Evolutionary conservation across 2,329 filamentous ascomycete genomes (phyloP).

Genomic region (Fragosphaeria purpurea): DNA sequence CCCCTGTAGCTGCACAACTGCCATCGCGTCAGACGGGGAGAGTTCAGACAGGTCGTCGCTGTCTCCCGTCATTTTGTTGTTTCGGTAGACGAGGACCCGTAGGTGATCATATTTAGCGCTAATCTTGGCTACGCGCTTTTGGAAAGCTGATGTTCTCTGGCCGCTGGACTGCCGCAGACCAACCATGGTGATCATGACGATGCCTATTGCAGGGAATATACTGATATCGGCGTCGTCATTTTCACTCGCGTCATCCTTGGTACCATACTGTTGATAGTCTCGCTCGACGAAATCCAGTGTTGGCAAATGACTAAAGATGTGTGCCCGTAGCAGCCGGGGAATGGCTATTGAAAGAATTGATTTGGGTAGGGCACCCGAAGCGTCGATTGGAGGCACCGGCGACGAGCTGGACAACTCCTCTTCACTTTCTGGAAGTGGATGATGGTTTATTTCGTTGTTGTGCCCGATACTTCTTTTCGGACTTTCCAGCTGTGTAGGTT

Average conservation of each 20-base stretch:
- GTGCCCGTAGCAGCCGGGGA: constrained; percentile 9
- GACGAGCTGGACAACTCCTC: too few relatives aligned
- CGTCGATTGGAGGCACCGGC: too few relatives aligned
- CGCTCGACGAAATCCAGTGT: constrained; percentile 18
- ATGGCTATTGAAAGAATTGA: constrained; percentile 19
- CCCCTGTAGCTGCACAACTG: constrained; percentile 38
- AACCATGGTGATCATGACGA: constrained; percentile 62
- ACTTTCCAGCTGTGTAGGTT: too few relatives aligned
- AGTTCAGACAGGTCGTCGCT: constrained; percentile 23
- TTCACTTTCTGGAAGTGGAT: too few relatives aligned
- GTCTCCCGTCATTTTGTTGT: constrained; percentile 21
- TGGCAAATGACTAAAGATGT: constrained; percentile 16
- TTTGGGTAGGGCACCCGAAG: constrained; percentile 5
- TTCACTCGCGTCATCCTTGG: not conserved
- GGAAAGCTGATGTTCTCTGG: not conserved
- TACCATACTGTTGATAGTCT: constrained; percentile 12
- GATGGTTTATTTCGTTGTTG: too few relatives aligned
- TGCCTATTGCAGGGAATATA: constrained; percentile 56
- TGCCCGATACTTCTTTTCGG: too few relatives aligned
- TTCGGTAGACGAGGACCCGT: constrained; percentile 56
- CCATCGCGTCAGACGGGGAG: constrained; percentile 30
- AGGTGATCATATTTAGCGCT: constrained; percentile 56
- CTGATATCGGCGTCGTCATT: constrained; percentile 53
- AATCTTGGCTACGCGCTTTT: constrained; percentile 20
- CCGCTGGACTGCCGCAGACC: constrained; percentile 51